Percentiles rank a stretch among this genome's conserved stretches.
phyloP scores from a whole-genome alignment of 2,329 filamentous ascomycete genomes.

The Penicillium polonicum region DNA sequence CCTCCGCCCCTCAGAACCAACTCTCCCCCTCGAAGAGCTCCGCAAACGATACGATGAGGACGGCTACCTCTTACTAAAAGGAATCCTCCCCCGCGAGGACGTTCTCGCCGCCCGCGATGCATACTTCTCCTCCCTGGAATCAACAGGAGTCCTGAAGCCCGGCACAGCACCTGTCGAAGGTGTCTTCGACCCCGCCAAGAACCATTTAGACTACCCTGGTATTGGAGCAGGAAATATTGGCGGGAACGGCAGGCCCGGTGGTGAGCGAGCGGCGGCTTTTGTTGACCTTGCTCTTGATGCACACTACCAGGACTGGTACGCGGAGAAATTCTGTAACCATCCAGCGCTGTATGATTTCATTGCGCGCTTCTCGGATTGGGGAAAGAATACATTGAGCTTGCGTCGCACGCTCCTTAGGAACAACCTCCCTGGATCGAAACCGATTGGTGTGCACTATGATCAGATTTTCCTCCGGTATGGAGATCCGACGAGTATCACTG shows the following conservation, averaged over 20 bases:
- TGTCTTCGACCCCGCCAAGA: slow-evolving; percentile 51
- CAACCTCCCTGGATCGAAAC: slow-evolving; percentile 57
- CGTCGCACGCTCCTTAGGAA: slow-evolving; percentile 55
- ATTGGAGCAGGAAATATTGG: slow-evolving; percentile 53
- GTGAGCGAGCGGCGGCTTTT: slow-evolving; percentile 45
- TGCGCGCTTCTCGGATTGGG: slow-evolving; percentile 55
- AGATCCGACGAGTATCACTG: slow-evolving; percentile 55
- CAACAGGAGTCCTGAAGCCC: slow-evolving; percentile 57
- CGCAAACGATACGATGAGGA: slow-evolving; percentile 49
- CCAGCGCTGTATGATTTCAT: slow-evolving; percentile 52
- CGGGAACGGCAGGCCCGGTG: slow-evolving; percentile 49
- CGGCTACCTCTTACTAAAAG: slow-evolving; percentile 58
- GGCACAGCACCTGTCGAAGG: slow-evolving; percentile 54
- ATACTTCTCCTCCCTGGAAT: slow-evolving; percentile 56
- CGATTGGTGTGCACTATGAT: slow-evolving; percentile 62
- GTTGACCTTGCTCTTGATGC: slow-evolving; percentile 55
- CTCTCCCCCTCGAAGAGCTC: slow-evolving; percentile 50
- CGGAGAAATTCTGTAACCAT: slow-evolving; percentile 56
- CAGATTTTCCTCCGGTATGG: slow-evolving; percentile 59
- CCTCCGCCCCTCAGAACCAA: slow-evolving; percentile 46
- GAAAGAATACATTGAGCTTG: slow-evolving; percentile 47
- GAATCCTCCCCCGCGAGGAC: slow-evolving; percentile 53
- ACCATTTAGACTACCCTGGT: slow-evolving; percentile 49
- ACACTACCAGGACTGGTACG: slow-evolving; percentile 55
- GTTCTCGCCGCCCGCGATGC: slow-evolving; percentile 52